Base-by-base conservation (phyloP, 768 basidiomycete genomes). In the Psilocybe sp. region DNA sequence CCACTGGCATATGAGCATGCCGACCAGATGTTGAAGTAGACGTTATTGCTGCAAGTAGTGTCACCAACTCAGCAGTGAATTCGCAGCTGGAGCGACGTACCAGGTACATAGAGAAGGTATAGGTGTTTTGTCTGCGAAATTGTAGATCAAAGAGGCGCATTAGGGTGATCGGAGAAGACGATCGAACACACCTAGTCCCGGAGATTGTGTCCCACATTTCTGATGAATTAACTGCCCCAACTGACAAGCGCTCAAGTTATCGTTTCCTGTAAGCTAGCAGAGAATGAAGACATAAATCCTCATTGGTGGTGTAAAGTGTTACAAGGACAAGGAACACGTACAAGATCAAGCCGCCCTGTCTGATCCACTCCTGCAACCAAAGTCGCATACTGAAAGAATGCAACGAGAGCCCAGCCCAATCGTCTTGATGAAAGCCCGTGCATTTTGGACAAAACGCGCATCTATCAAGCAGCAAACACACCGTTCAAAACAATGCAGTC, bases 21-120 rank as follows among this genome's bases (percentile, higher is more conserved):
- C 13, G 60, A 60, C 63, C 61, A 63, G 28, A 64, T 55, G 45
- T 64, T 64, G 54, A 64, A 64, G 48, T 57, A 64, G 8, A 67
- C 60, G 34, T 57, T 62, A 31, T 66, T 70, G 53, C 71, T 72
- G 40, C 31, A 50, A 38, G 44, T 38, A 28, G 20, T 1, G 10
- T 46, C 16, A 42, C 13, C 35, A 4, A 13, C 4, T 38, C 10
- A 23, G 16, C 18, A 31, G 2, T 20, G 5, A 34, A 18, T 23
- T 39, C n/a, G n/a, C n/a, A 13, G 12, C 20, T 14, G 32, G 23
- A 39, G 37, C 8, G 34, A 19, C 55, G 7, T 40, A 62, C 63
- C 63, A 64, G 44, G 60, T 61, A 45, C 63, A 64, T 8, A 40
- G 34, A 31, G 60, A 54, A 10, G 63, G 53, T 5, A 53, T 47